Base-by-base conservation (phyloP, 2,329 filamentous ascomycete genomes). In the Claviceps sp. region DNA sequence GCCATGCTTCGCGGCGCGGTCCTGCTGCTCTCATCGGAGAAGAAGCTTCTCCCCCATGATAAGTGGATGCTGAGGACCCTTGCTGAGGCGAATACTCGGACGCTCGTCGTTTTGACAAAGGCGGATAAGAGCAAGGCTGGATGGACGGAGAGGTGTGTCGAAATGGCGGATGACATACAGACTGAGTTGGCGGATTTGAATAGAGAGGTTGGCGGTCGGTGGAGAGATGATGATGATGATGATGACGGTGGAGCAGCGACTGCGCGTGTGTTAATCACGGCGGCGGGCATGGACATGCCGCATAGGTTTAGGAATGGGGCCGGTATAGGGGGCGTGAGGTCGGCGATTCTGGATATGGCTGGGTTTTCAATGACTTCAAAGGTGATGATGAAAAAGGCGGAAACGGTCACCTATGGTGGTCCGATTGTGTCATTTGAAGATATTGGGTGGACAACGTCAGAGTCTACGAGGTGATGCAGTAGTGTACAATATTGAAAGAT, bases 51-150 rank as follows among this genome's bases (percentile, higher is more conserved):
- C 55, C 62, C 66, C 22, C 69, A 68, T 47, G 78, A 81, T 58
- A 61, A 62, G 13, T 67, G 70, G 63, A 67, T 76, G 55, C 61
- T 81, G 37, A 61, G 66, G 52, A 62, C 75, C 45, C 65, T 81
- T 56, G 66, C 72, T 48, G 63, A 70, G 48, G 66, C 69, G 3
- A 68, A 69, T 9, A 67, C 73, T 34, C 66, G 67, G 50, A 77
- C 75, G 1, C 59, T 71, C 6, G 70, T 80, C 1, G 70, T 80
- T 4, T 61, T 82, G 48, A 81, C 78, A 11, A 80, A 80, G 63
- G 75, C 73, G 14, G 78, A 81, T 58, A 79, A 79, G 56, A 62
- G 58, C 44, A 63, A 60, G 34, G 59, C 59, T 11, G 57, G 48
- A 1, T 69, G 66, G 66, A 53, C 54, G 6, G 54, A 53, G 11